phyloP scores from a whole-genome alignment of 2,329 filamentous ascomycete genomes.

The Falciphora oryzae region DNA sequence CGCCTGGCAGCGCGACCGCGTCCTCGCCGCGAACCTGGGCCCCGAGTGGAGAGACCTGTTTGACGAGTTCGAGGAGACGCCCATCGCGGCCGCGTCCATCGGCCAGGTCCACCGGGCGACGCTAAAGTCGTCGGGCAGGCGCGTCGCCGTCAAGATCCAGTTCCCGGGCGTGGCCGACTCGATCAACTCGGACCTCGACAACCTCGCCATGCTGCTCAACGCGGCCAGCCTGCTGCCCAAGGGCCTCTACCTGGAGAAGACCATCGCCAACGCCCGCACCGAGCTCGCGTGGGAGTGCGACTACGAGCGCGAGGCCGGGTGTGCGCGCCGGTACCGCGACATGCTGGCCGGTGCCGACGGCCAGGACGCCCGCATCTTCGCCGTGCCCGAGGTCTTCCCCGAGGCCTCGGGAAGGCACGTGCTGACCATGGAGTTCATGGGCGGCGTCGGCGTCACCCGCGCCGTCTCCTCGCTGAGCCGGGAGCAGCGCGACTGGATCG shows the following conservation, averaged over 20 bases:
- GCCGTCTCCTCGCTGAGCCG: constrained; percentile 69
- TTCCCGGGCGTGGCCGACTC: constrained; percentile 94
- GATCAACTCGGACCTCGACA: constrained; percentile 94
- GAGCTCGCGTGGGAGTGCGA: constrained; percentile 98
- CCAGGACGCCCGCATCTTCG: constrained; percentile 65
- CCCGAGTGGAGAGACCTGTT: constrained; percentile 80
- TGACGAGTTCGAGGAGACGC: constrained; percentile 77
- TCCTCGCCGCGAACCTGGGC: constrained; percentile 74
- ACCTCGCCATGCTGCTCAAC: constrained; percentile 82
- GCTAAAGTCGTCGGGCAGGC: constrained; percentile 65
- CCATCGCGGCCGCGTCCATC: constrained; percentile 92
- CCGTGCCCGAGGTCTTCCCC: constrained; percentile 51
- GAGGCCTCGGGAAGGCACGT: constrained; percentile 23
- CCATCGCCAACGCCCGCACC: constrained; percentile 86
- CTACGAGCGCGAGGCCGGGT: constrained; percentile 82
- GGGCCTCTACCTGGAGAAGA: constrained; percentile 92
- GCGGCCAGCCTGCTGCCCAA: constrained; percentile 86
- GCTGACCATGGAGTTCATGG: constrained; percentile 85
- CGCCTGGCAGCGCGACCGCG: constrained; percentile 80
- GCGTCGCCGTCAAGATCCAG: constrained; percentile 93
- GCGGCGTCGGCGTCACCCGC: constrained; percentile 80
- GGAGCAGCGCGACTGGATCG: constrained; percentile 89
- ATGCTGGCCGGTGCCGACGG: constrained; percentile 51
- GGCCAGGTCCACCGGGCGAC: constrained; percentile 89
- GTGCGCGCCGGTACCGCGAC: constrained; percentile 67